Evolutionary conservation across 805 yeast species (phyloP), one percentile per base, ranked within the genome.

Genomic region (Lachancea thermotolerans): DNA sequence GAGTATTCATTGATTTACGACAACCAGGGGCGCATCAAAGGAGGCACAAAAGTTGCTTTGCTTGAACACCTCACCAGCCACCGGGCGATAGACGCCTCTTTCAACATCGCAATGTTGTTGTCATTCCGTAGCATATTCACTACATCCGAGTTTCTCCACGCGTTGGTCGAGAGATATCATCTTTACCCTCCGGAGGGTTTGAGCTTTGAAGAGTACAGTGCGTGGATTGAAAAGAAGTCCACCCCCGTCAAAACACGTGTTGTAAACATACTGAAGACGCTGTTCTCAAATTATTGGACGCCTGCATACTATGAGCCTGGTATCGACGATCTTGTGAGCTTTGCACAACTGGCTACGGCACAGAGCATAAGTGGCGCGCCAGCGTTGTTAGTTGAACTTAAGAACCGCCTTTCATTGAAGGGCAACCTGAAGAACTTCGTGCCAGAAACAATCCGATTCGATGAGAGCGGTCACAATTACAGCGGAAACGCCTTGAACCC

Each of bases 181-280:
- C 65, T 78, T 12, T 78, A 77, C 50, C 93, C 96, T 17, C 96
- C 96, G 0, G 96, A 86, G 56, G 95, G 95, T 0, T 66, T 91
- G 48, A 78, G 85, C 48, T 85, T 79, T 57, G 95, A 84, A 49
- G 95, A 87, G 56, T 86, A 85, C 60, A 77, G 79, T 37, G 65
- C 73, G 9, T 88, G 96, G 96, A 71, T 80, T 9, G 78, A 79
- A 35, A 77, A 75, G 57, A 86, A 86, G 56, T 78, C 82, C 48
- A 71, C 69, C 46, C 87, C 86, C 1, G 81, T 84, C 29, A 77
- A 88, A 44, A 55, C 74, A 18, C 72, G 86, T 46, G 85, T 85
- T 9, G 70, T 85, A 47, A 78, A 78, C 48, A 71, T 83, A 21
- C 75, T 89, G 78, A 79, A 77, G 53, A 66, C 78, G 12, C 71